phyloP scores from a whole-genome alignment of 2,329 filamentous ascomycete genomes.

The Orbilia brochopaga region DNA sequence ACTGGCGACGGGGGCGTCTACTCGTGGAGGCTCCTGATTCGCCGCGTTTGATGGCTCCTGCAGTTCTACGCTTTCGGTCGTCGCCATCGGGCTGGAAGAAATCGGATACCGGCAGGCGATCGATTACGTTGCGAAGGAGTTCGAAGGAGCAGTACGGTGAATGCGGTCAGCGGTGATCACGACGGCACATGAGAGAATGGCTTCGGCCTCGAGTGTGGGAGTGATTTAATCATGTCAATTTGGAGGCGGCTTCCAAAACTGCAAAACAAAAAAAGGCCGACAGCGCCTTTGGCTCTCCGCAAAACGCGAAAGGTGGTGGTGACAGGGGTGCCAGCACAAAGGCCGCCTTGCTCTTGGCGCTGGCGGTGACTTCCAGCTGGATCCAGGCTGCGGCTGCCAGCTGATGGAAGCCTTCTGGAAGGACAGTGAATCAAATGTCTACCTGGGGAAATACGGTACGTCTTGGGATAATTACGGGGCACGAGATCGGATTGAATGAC shows the following conservation, averaged over 20 bases:
- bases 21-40: slow-evolving; percentile 32
- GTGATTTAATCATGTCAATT: neutral
- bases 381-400: slow-evolving; percentile 7
- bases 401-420: slow-evolving; percentile 13
- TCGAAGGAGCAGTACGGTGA: neutral
- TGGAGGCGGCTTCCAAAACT: neutral
- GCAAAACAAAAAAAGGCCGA: slow-evolving; percentile 2
- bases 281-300: slow-evolving; percentile 1
- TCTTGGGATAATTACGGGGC: too few species aligned
- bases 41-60: slow-evolving; percentile 26
- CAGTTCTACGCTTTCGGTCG: slow-evolving; percentile 26
- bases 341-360: slow-evolving; percentile 31
- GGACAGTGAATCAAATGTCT: neutral
- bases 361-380: slow-evolving; percentile 21
- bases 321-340: slow-evolving; percentile 15
- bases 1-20: neutral
- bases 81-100: too few species aligned
- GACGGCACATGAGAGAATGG: neutral
- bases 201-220: slow-evolving; percentile 2
- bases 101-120: neutral
- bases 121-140: neutral
- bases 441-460: too few species aligned
- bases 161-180: neutral
- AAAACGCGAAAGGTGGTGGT: slow-evolving; percentile 30
- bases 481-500: too few species aligned